Evolutionary conservation across 805 yeast genomes (phyloP), one percentile per base, ranked within the genome.

Genomic region (Henningerozyma blattae): DNA sequence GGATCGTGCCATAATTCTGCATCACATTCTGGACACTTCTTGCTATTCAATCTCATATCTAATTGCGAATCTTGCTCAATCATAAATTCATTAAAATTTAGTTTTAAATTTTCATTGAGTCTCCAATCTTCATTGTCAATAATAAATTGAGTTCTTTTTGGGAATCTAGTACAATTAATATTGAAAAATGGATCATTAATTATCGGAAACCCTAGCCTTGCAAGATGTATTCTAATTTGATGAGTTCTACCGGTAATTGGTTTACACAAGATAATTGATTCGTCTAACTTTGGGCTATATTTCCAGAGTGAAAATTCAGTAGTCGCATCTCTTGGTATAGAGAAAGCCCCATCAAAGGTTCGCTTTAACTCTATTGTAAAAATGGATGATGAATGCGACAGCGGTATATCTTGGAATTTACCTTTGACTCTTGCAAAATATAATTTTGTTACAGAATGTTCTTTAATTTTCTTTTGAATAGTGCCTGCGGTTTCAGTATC

Each of bases 241-340:
- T 89, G 98, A 0, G 96, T 85, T 47, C 98, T 66, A 0, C 98
- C 98, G 0, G 97, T 87, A n/a, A 69, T 58, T 3, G 98, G 98
- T 44, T 64, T 68, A 56, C 96, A 87, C 32, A 75, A 62, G 2
- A 91, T 94, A 12, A 91, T 62, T 17, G 56, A 78, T 33, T 56
- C 46, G 31, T 63, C 52, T 1, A 15, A 18, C 1, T 62, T 50
- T 2, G 78, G 66, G 50, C 82, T 77, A 48, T 70, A 82, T 3
- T 77, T 65, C 0, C 79, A 54, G 17, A 80, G 67, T 38, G 56
- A 62, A 56, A 89, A 87, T 13, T 59, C 52, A 0, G 97, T 91
- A 18, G 54, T 66, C 7, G 96, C 87, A 4, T 71, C 74, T 44
- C 79, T 82, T 2, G 63, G 57, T 3, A 49, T 42, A 1, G 53